Evolutionary conservation across 139 green algal genomes (phyloP).

Genomic region (Chlorella sp.): DNA sequence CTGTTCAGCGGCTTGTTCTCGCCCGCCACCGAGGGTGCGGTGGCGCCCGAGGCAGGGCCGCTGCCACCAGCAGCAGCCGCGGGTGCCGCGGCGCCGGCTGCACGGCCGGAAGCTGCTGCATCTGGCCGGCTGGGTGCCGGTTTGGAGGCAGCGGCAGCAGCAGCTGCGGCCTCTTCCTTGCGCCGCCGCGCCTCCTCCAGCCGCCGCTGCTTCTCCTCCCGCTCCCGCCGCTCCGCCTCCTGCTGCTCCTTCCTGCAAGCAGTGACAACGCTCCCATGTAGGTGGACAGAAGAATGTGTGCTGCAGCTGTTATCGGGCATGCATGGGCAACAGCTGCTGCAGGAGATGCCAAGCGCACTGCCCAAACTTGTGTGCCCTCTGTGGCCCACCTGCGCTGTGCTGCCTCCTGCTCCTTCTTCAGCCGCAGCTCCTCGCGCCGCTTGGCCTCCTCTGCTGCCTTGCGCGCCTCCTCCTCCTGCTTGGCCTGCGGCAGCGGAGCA

Average conservation of each 20-base stretch:
- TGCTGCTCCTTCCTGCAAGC: constrained; percentile 44
- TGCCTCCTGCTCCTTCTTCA: constrained; percentile 56
- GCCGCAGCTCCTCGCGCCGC: constrained; percentile 38
- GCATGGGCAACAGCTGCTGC: too few relatives aligned
- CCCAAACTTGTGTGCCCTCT: too few relatives aligned
- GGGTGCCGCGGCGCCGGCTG: background rate
- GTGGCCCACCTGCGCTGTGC: constrained; percentile 39
- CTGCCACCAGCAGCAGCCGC: background rate
- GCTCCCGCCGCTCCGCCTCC: constrained; percentile 53
- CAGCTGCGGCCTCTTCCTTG: constrained; percentile 51
- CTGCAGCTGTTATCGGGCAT: too few relatives aligned
- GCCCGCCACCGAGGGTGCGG: background rate
- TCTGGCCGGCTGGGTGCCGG: background rate
- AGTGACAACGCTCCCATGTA: too few relatives aligned
- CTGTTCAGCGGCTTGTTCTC: constrained; percentile 20
- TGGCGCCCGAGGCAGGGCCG: background rate
- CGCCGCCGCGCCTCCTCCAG: constrained; percentile 48
- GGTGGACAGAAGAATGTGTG: too few relatives aligned
- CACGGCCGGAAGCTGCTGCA: too few relatives aligned
- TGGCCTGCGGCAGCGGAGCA: constrained; percentile 45
- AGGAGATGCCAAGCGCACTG: too few relatives aligned
- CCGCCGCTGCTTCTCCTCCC: constrained; percentile 45
- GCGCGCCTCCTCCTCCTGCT: constrained; percentile 59
- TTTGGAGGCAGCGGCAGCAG: constrained; percentile 6
- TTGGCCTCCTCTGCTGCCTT: constrained; percentile 45